Conservation (phyloP, 768 basidiomycete genomes). For the Phaeotremella skinneri region DNA sequence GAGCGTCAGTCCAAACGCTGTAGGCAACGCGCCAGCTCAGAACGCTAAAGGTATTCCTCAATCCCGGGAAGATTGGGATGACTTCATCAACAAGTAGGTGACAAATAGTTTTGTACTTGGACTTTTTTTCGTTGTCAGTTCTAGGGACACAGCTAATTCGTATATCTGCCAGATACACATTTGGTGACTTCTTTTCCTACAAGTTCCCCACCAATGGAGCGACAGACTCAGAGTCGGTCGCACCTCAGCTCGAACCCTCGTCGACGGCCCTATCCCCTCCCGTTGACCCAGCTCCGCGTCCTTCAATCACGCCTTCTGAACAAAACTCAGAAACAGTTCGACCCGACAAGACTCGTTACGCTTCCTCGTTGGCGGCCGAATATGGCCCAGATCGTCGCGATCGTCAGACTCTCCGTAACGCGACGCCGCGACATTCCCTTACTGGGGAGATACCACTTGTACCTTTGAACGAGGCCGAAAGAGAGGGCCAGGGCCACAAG, state of each 20-base stretch:
- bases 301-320: neutral
- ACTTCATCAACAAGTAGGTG: constrained; percentile 23
- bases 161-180: constrained; percentile 1
- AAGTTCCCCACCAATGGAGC: neutral
- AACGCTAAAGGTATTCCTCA: constrained; percentile 6
- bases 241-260: neutral
- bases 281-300: neutral
- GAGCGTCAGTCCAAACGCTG: too few relatives aligned
- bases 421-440: neutral
- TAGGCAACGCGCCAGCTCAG: neutral
- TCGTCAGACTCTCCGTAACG: neutral
- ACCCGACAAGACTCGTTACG: neutral
- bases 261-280: neutral
- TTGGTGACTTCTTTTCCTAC: constrained; percentile 6
- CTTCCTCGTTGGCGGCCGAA: neutral
- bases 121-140: neutral
- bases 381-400: neutral
- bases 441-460: neutral
- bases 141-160: neutral
- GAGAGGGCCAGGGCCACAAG: neutral
- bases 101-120: too few relatives aligned
- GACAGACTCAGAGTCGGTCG: neutral
- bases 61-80: constrained; percentile 25
- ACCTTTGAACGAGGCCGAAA: neutral
- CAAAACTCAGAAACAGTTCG: neutral